These are phyloP conservation scores for Fragaria iinumae DNA, from an alignment of 306 rosid genomes.

Conservation along the genomic window DNA sequence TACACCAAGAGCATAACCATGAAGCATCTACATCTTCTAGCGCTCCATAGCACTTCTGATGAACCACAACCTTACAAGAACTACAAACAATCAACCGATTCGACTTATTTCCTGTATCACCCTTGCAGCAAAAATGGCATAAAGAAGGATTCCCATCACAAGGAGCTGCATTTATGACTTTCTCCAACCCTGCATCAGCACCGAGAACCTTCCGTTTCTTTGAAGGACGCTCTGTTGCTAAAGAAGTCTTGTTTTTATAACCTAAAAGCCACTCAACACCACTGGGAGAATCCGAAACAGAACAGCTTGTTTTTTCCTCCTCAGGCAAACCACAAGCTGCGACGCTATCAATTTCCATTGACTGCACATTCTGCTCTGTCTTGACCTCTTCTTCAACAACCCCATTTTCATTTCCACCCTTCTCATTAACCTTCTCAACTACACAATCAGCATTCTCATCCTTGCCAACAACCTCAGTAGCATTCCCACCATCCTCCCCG, in stretches of 20 bases:
- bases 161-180: constrained; percentile 49
- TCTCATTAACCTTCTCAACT: not conserved
- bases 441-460: not conserved
- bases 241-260: constrained; percentile 58
- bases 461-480: too few relatives aligned
- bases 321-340: constrained; percentile 31
- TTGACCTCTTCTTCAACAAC: constrained; percentile 27
- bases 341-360: constrained; percentile 35
- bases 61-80: constrained; percentile 77
- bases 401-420: constrained; percentile 19
- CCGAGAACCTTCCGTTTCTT: constrained; percentile 88
- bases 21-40: constrained; percentile 41
- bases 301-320: constrained; percentile 31
- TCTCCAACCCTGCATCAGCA: constrained; percentile 84
- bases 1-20: constrained; percentile 95
- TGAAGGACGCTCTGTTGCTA: constrained; percentile 80
- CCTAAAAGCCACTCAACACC: constrained; percentile 89
- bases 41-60: constrained; percentile 80
- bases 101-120: constrained; percentile 41
- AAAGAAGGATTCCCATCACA: constrained; percentile 51
- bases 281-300: constrained; percentile 21
- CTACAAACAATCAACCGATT: constrained; percentile 57
- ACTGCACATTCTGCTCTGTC: constrained; percentile 20
- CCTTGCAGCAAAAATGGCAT: constrained; percentile 79
- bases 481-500: too few relatives aligned